Percentiles rank a stretch among this genome's conserved stretches.
phyloP scores from a whole-genome alignment of 1,284 basidiomycete species.

The Tremellales sp. region DNA sequence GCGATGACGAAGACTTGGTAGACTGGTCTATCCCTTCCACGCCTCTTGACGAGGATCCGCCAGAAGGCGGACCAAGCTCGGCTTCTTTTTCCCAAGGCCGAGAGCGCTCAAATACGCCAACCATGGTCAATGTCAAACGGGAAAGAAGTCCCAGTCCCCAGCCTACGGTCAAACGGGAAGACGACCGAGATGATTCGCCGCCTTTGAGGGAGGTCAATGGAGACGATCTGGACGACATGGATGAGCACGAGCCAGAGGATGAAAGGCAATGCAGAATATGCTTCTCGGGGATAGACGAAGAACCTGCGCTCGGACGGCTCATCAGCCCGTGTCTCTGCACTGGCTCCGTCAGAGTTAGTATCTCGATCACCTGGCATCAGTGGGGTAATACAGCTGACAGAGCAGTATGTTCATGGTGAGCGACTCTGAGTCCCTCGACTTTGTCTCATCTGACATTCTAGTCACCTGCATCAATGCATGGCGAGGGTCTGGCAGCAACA shows the following conservation, averaged over 20 bases:
- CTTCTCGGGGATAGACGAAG: constrained; percentile 40
- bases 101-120: no score
- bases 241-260: constrained; percentile 14
- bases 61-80: not conserved
- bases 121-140: no score
- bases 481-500: constrained; percentile 43
- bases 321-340: constrained; percentile 47
- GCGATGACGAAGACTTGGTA: constrained; percentile 5
- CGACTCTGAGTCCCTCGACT: not conserved
- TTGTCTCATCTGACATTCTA: not conserved
- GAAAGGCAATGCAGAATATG: constrained; percentile 47
- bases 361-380: not conserved
- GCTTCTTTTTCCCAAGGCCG: no score
- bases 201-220: not conserved
- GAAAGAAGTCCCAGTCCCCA: no score
- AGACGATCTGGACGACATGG: not conserved
- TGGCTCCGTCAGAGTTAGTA: constrained; percentile 44
- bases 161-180: no score
- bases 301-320: constrained; percentile 35
- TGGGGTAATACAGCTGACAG: constrained; percentile 6
- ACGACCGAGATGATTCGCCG: no score
- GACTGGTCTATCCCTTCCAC: not conserved
- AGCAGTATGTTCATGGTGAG: constrained; percentile 39
- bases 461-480: constrained; percentile 41
- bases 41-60: not conserved